Conservation (phyloP, 2,329 filamentous ascomycete genomes). For the Chrysosporium queenslandicum region DNA sequence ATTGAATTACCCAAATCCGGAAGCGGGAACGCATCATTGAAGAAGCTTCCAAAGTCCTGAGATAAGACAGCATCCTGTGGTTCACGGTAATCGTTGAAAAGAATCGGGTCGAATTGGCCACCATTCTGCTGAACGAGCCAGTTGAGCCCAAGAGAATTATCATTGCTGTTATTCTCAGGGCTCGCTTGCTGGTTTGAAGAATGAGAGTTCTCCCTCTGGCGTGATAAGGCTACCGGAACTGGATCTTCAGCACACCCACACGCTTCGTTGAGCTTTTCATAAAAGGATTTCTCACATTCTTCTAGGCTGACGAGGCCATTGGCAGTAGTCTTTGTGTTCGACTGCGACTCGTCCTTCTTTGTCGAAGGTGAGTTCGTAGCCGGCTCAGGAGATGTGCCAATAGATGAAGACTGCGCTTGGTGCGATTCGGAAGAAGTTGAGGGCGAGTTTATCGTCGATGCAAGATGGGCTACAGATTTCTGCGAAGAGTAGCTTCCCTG, state of each 20-base stretch:
- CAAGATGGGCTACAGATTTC: slow-evolving; percentile 23
- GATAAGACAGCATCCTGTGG: slow-evolving; percentile 71
- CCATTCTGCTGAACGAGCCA: slow-evolving; percentile 72
- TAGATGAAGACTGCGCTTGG: slow-evolving; percentile 38
- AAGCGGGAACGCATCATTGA: slow-evolving; percentile 66
- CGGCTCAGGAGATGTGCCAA: slow-evolving; percentile 42
- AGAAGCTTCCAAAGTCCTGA: slow-evolving; percentile 60
- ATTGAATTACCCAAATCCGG: slow-evolving; percentile 71
- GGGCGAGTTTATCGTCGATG: slow-evolving; percentile 39
- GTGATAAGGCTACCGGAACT: slow-evolving; percentile 29
- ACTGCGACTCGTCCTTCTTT: slow-evolving; percentile 12
- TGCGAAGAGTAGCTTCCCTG: slow-evolving; percentile 20
- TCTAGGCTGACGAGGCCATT: background rate
- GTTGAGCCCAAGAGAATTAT: slow-evolving; percentile 37
- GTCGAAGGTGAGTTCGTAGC: slow-evolving; percentile 34
- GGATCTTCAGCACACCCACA: slow-evolving; percentile 39
- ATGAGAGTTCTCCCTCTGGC: slow-evolving; percentile 17
- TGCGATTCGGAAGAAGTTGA: slow-evolving; percentile 41
- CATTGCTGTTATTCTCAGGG: slow-evolving; percentile 10
- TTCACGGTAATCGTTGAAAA: slow-evolving; percentile 89
- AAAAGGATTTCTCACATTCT: slow-evolving; percentile 36
- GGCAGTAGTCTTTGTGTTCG: background rate
- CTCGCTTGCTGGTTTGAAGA: background rate
- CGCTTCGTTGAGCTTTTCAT: slow-evolving; percentile 36
- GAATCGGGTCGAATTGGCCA: slow-evolving; percentile 77